Base-by-base conservation (phyloP, 192 early-diverging fungal species). In the Backusella sp. region DNA sequence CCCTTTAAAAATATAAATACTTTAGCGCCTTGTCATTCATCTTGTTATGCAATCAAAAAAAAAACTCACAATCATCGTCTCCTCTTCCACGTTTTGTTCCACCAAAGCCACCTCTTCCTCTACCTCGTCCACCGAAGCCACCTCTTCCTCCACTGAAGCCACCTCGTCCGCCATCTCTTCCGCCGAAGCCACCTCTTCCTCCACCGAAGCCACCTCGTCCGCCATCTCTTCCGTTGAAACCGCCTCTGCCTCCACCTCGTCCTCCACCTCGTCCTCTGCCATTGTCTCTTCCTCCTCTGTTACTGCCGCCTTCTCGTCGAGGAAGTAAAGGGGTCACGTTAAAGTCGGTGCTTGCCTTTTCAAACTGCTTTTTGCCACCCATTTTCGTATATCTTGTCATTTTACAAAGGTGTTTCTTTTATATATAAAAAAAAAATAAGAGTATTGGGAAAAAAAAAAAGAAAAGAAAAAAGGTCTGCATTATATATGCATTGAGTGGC, bases 341-440 rank as follows among this genome's bases (percentile, higher is more conserved):
- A 35, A 76, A 76, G n/a, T 28, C 66, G n/a, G 28, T 46, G 36
- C 49, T 44, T 35, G 65, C 34, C 30, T 69, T 69, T 39, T 67
- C 74, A 53, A 67, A 69, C 14, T 68, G 68, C 41, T 83, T 75
- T 66, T 84, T 85, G 32, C 82, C 73, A 35, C 82, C 86, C 21
- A 87, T 39, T 49, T 87, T 87, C 0, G 86, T 84, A 71, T 87
- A 87, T 66, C 86, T 75, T 26, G 86, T 87, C 86, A 86, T 86
- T 36, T 23, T 28, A 7, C n/a, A 17, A 39, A 39, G 37, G 37
- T 39, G 1, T 11, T 39, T 39, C 11, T 11, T 39, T 32, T 28
- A 28, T 28, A 32, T 32, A 32, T 2, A 3, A 32, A 32, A 32
- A 32, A 3, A 11, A 39, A 39, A 39, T 39, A 39, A 39, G 37